Evolutionary conservation across 345 rosid species (phyloP), one percentile per base, ranked within the genome.

Genomic region (Salix dunnii): DNA sequence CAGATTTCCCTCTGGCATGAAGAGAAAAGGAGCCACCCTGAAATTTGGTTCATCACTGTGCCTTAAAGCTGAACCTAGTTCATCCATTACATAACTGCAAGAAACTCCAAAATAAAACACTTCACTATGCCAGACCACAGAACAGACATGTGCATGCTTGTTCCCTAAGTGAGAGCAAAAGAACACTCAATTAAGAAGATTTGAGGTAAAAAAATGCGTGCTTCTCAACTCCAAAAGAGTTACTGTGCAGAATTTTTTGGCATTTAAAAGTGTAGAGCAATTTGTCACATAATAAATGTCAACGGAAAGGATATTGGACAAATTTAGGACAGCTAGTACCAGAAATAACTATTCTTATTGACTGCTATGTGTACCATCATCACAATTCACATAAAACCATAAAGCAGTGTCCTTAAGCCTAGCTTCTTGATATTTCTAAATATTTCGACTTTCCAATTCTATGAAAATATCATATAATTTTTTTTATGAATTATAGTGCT

Each of bases 1-100:
- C 76, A 93, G 80, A 30, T 86, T 91, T 79, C 97, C 97, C 16
- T 88, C 88, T 51, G 94, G 97, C 97, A 95, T 89, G 80, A 85
- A 95, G 48, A 95, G 97, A 76, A 95, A 92, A 76, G 97, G 99
- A 81, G 99, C 93, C 60, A 91, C 90, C 81, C 75, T 90, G 87
- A 95, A 92, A 84, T 87, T 95, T 55, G 99, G 97, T 72, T 83
- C 91, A 85, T 95, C 99, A 62, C 97, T 90, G 81, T 95, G 97
- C 78, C 88, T 72, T 80, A 92, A 81, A 74, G 96, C 95, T 68
- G 99, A 95, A 78, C 99, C 97, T 70, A 95, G 81, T 83, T 95
- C 99, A 83, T 95, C 99, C 99, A 91, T 92, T 75, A 89, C 96
- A 89, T 95, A 95, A 94, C 97, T 94, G 85, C 68, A 81, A 79